Evolutionary conservation across 495 filamentous ascomycete species (phyloP), one percentile per base, ranked within the genome.

Genomic region (Arthonia radiata): DNA sequence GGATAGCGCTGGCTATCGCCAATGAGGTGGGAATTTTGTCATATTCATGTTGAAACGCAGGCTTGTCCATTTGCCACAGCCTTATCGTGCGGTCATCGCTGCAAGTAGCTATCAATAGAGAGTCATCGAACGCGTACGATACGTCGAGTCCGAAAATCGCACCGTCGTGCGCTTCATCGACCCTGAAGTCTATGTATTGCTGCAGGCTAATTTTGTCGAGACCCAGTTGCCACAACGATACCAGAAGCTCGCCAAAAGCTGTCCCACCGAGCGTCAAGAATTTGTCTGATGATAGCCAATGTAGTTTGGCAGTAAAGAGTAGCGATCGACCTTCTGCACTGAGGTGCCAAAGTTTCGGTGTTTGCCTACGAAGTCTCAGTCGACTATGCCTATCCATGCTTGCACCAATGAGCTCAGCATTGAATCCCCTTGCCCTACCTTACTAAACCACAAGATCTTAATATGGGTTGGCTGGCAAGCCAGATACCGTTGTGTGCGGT

Each of bases 21-120:
- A 43, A 10, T 10, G 18, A 2, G 37, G 37, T 5, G 33, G 15
- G 24, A 17, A 3, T 12, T 15, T 5, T 23, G 19, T 23, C n/a
- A 10, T 4, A 5, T 14, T 40, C 39, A 7, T 17, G 18, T 4
- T 3, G 18, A 9, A 4, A 5, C 12, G 35, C 39, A n/a, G 50
- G 49, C 25, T 52, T 54, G 11, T 43, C 40, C n/a, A 97, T 61
- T 35, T 92, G 67, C 89, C 89, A 94, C 0, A 94, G 48, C 17
- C 79, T 56, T 16, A 99, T 67, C 0, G 81, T 90, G 27, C 86
- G 59, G 46, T 99, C 86, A 46, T 99, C 86, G 37, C 83, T 93
- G 40, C 86, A 99, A 31, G 79, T 93, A 14, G 75, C 74, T 2
- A 99, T 49, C 8, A 90, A 34, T 23, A 76, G 56, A 12, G 48